Percentiles rank a stretch among this genome's conserved stretches.
phyloP scores from a whole-genome alignment of 306 rosid species.

The Astragalus glycyphyllos region DNA sequence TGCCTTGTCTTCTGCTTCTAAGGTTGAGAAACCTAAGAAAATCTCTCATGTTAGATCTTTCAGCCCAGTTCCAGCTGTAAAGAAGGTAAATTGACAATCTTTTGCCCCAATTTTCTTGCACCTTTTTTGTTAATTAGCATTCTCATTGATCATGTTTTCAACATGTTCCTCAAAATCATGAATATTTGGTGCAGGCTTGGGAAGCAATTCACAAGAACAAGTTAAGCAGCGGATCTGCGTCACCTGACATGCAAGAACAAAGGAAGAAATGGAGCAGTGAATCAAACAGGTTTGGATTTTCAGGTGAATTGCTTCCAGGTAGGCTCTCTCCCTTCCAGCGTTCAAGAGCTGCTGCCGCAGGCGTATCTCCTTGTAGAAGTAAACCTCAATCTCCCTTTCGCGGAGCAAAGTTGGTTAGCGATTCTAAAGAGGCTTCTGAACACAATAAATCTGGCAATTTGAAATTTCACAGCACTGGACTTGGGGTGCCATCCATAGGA shows the following conservation, averaged over 20 bases:
- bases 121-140: conserved; percentile 8
- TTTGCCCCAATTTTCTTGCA: neutral
- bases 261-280: conserved; percentile 58
- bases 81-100: conserved; percentile 60
- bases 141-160: neutral
- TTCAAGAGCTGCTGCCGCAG: conserved; percentile 59
- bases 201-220: conserved; percentile 62
- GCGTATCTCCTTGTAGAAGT: conserved; percentile 71
- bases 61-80: conserved; percentile 60
- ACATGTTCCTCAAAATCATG: conserved; percentile 19
- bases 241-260: conserved; percentile 55
- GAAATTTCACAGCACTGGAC: conserved; percentile 41
- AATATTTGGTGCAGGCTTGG: conserved; percentile 56
- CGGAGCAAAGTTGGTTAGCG: conserved; percentile 50
- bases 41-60: conserved; percentile 53
- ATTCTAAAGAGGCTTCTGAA: conserved; percentile 58
- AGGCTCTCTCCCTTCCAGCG: conserved; percentile 75
- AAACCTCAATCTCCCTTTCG: conserved; percentile 63
- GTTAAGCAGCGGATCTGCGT: conserved; percentile 46
- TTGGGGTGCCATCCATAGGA: conserved; percentile 46
- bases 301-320: conserved; percentile 67
- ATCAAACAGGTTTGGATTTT: conserved; percentile 56
- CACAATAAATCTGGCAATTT: conserved; percentile 47
- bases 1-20: conserved; percentile 43
- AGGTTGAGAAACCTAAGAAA: conserved; percentile 56